Evolutionary conservation across 2,329 filamentous ascomycete genomes (phyloP).

Genomic region (Dothiorella sarmentorum): DNA sequence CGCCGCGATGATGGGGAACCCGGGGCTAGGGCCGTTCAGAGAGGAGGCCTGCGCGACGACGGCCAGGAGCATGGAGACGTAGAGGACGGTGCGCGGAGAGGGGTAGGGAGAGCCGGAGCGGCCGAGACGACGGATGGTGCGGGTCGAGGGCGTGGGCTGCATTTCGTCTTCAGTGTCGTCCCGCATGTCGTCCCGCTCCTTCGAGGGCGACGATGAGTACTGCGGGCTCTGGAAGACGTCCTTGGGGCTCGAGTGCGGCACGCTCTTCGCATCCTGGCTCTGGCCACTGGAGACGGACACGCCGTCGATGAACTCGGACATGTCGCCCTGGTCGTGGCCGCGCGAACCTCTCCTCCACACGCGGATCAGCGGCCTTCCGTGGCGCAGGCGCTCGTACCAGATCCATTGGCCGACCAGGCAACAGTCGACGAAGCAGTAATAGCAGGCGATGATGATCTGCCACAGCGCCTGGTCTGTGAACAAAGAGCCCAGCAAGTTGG

Average conservation of each 20-base stretch:
- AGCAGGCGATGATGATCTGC: constrained; percentile 62
- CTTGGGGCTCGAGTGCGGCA: constrained; percentile 30
- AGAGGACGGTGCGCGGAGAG: constrained; percentile 45
- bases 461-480: constrained; percentile 63
- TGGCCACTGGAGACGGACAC: constrained; percentile 17
- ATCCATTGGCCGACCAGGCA: constrained; percentile 61
- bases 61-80: constrained; percentile 46
- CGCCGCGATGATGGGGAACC: constrained; percentile 22
- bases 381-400: constrained; percentile 60
- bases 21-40: constrained; percentile 28
- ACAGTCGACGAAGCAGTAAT: constrained; percentile 65
- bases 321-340: constrained; percentile 24
- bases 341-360: constrained; percentile 15
- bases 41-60: constrained; percentile 38
- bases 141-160: constrained; percentile 21
- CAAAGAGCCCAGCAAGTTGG: constrained; percentile 60
- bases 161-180: not conserved
- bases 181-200: not conserved
- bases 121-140: constrained; percentile 31
- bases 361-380: constrained; percentile 41
- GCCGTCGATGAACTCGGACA: constrained; percentile 31
- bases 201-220: constrained; percentile 17
- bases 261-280: not conserved
- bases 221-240: constrained; percentile 35
- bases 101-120: constrained; percentile 43